A percentile compares a stretch with the other conserved stretches of the same genome.
phyloP scores from a whole-genome alignment of 1,284 basidiomycete species.

The Ganoderma meredithae region DNA sequence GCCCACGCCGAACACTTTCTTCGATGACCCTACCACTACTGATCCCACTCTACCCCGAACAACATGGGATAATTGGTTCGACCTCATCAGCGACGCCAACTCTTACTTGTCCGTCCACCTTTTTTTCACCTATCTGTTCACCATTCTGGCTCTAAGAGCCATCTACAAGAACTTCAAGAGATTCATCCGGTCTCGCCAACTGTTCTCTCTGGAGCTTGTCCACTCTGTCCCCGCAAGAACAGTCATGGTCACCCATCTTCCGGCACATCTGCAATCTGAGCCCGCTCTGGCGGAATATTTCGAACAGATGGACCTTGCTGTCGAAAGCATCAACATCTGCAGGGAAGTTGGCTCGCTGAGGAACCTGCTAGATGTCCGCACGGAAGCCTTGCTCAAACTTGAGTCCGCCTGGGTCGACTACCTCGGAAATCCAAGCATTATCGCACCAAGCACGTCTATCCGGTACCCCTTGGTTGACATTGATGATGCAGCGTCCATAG shows the following conservation, averaged over 20 bases:
- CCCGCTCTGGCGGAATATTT: conserved; percentile 92
- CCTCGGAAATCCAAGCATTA: conserved; percentile 90
- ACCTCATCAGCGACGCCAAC: conserved; percentile 86
- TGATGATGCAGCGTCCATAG: conserved; percentile 51
- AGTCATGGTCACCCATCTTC: conserved; percentile 87
- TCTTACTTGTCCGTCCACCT: conserved; percentile 90
- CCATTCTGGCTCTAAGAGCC: conserved; percentile 83
- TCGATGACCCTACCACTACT: conserved; percentile 27
- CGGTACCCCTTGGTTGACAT: conserved; percentile 56
- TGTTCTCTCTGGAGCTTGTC: conserved; percentile 93
- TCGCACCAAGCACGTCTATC: conserved; percentile 43
- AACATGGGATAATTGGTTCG: conserved; percentile 68
- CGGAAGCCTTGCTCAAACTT: conserved; percentile 77
- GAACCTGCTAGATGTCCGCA: conserved; percentile 77
- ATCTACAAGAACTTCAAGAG: conserved; percentile 90
- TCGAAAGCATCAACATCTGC: conserved; percentile 92
- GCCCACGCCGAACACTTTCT: conserved; percentile 27
- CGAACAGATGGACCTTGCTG: conserved; percentile 80
- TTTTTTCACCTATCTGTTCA: conserved; percentile 93
- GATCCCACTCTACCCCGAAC: conserved; percentile 39
- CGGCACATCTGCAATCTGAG: conserved; percentile 84
- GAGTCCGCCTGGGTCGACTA: conserved; percentile 90
- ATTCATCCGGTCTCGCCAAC: conserved; percentile 91
- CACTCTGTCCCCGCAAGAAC: conserved; percentile 95
- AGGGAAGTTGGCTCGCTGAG: conserved; percentile 84